Conservation (phyloP, 306 rosid species). For the Rosa multiflora region DNA sequence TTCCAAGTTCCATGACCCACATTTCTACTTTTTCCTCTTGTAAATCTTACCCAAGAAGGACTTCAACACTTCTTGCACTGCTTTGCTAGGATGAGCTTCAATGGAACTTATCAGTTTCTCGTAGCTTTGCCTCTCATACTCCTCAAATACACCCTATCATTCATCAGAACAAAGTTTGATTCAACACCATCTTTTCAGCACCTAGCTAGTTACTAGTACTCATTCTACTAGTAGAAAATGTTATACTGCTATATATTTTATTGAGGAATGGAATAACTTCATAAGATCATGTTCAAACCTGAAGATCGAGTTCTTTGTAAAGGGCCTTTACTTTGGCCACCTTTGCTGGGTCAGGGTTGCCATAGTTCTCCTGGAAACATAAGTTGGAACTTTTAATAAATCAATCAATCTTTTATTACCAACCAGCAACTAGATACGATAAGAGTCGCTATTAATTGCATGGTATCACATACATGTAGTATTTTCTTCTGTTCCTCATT, state of each 20-base stretch:
- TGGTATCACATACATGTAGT: constrained; percentile 40
- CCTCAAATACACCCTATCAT: constrained; percentile 58
- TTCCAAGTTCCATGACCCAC: background rate
- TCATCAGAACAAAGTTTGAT: constrained; percentile 6
- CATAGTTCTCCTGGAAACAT: constrained; percentile 72
- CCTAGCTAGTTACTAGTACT: background rate
- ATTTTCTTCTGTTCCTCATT: constrained; percentile 71
- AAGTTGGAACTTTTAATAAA: background rate
- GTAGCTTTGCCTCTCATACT: constrained; percentile 65
- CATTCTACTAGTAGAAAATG: background rate
- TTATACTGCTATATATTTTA: background rate
- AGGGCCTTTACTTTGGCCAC: constrained; percentile 74
- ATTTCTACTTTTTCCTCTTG: constrained; percentile 68
- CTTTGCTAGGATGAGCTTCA: constrained; percentile 72
- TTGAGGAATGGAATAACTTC: background rate
- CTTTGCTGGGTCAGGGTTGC: constrained; percentile 58
- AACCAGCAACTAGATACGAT: background rate
- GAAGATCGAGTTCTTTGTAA: constrained; percentile 60
- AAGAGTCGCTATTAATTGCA: constrained; percentile 4
- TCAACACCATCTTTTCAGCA: background rate
- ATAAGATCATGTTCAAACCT: constrained; percentile 44
- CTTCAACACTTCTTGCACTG: constrained; percentile 83
- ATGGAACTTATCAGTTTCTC: constrained; percentile 59
- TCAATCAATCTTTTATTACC: background rate
- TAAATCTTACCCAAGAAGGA: constrained; percentile 83